Evolutionary conservation across 2,329 filamentous ascomycete genomes (phyloP), one percentile per base, ranked within the genome.

Genomic region (Colletotrichum horii): DNA sequence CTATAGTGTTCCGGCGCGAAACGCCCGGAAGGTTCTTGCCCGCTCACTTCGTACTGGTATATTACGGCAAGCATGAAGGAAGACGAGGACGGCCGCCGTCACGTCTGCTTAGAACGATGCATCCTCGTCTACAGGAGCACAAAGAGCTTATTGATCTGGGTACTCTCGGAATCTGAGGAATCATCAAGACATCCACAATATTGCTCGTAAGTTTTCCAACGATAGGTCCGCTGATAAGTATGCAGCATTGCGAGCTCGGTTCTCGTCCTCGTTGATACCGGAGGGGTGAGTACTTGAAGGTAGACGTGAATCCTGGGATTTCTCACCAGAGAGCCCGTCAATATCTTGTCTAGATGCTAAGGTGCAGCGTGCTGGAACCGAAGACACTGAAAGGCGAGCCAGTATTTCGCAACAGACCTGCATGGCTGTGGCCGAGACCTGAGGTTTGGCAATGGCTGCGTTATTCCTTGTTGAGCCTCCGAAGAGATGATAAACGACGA

Each of bases 291-390:
- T 22, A 14, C 43, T 48, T 48, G 3, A 22, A 22, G 2, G 2
- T 12, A 11, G n/a, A 48, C 43, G n/a, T 22, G 11, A 1, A 12
- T 48, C n/a, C n/a, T 48, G 19, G 6, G 6, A 6, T 48, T 6
- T 2, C 19, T 22, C 43, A 22, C 6, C 43, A n/a, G 9, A 48
- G n/a, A 48, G 7, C 19, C 6, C n/a, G 43, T n/a, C 11, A 14
- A 48, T 48, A 4, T 0, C 1, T 6, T 14, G 0, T 22, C 5
- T 0, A 22, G 11, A 0, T 22, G 6, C 19, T 4, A 1, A 15
- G 19, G 19, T 48, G 43, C 43, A 14, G 43, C n/a, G 22, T 22
- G 4, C 1, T 48, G 43, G n/a, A 48, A 6, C 1, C 2, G 14
- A 12, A 48, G 43, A 22, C 43, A 8, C 43, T 7, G 11, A 48